Evolutionary conservation across 768 basidiomycete species (phyloP), one percentile per base, ranked within the genome.

Genomic region (Termitomyces sp.): DNA sequence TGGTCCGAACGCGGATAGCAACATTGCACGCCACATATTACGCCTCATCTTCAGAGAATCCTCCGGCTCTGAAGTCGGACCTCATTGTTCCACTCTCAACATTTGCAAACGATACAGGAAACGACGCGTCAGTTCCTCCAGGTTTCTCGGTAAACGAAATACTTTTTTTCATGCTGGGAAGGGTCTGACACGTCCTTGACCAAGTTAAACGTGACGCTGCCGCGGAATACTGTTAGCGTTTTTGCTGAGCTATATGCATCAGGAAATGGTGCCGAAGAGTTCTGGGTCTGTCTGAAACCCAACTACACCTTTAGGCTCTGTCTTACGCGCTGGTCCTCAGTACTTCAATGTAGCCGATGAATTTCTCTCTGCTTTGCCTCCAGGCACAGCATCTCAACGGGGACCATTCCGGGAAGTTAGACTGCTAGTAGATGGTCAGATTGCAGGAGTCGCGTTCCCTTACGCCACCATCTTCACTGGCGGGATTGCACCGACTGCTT

Each of bases 221-320:
- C 90, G 26, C 78, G 71, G 59, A 90, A 90, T 59, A 76, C 88
- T 6, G 80, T 88, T 1, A 72, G 83, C 48, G 74, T 86, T 1
- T 87, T 79, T 56, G 88, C 84, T 8, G 88, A 92, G 67, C 70
- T 92, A 7, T 85, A 83, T 62, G 88, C 90, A 20, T 90, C 83
- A 22, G 77, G 77, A 26, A 79, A 79, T 59, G 74, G 72, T 14
- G 64, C 73, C 22, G 78, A 79, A 67, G 90, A 92, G 69, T 90
- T 90, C 65, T 92, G 90, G 90, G 88, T 88, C 61, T 29, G 60
- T 47, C 56, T 5, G 6, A 22, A 24, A 16, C 18, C 14, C 7
- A 29, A 46, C 46, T 27, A 3, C 42, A 43, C 7, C 18, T 7
- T 13, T 8, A 10, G 5, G 18, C 31, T 27, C 13, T 4, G 29